Base-by-base conservation (phyloP, 805 yeast genomes). In the Kockiozyma suomiensis region DNA sequence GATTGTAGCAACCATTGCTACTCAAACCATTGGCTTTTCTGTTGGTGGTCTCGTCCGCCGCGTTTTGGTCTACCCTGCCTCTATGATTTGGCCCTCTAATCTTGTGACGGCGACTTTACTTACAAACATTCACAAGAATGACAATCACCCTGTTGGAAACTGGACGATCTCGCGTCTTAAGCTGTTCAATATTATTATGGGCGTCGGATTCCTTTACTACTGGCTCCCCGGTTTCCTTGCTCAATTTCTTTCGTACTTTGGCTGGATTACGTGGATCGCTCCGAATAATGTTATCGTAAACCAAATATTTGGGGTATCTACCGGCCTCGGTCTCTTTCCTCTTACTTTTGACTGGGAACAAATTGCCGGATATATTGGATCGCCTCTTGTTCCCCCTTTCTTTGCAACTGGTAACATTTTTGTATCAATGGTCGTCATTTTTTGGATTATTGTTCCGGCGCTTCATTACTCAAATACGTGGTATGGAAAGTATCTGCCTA, bases 311-410 rank as follows among this genome's bases (percentile, higher is more conserved):
- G 93, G 92, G 52, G 77, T 82, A 5, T 65, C 74, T 8, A 73
- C 81, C 13, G 92, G 91, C n/a, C 73, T 85, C 58, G 90, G 89
- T 21, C 70, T 85, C 70, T 71, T 84, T 64, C 91, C 91, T 8
- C 70, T 85, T 17, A 15, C 74, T 79, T 85, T 86, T 69, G 90
- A 86, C 72, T 86, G 89, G 89, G 80, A 62, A 72, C 64, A 70
- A 23, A 63, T 74, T 33, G 63, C 64, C 50, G 69, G 51, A n/a
- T 30, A 37, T 40, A 30, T 32, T n/a, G 33, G 33, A 19, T 25
- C 43, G 13, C 53, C 43, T 10, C 17, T 49, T 32, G 37, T 37
- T 38, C 82, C 62, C 85, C 86, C 4, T 85, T 89, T 88, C 80
- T 73, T 46, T 78, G 85, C 48, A 77, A 84, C 4, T 75, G 85